Evolutionary conservation across 164 flowering plant species (phyloP).

Genomic region (Berberis thunbergii): DNA sequence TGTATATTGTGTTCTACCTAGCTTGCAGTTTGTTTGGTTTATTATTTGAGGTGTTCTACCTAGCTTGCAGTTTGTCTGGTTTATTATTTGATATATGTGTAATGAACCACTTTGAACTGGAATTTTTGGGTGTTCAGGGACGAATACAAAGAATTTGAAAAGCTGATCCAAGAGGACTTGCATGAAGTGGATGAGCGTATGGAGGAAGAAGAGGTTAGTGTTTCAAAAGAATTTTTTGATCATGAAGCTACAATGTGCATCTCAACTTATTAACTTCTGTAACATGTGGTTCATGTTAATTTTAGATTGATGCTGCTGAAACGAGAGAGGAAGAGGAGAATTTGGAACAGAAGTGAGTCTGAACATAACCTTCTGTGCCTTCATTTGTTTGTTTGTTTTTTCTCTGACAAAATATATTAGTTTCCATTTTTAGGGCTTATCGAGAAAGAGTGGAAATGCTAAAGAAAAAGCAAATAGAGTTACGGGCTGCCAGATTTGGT

Average conservation of each 20-base stretch:
- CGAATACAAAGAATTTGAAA: constrained; percentile 88
- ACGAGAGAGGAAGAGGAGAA: constrained; percentile 68
- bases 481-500: constrained; percentile 42
- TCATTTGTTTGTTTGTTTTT: neutral
- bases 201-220: constrained; percentile 90
- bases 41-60: too few relatives aligned
- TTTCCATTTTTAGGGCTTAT: constrained; percentile 33
- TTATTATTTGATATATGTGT: too few relatives aligned
- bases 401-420: neutral
- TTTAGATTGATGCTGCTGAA: constrained; percentile 92
- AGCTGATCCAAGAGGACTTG: constrained; percentile 80
- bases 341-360: constrained; percentile 66
- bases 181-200: constrained; percentile 74
- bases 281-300: neutral
- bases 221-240: too few relatives aligned
- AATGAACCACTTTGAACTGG: too few relatives aligned
- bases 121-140: constrained; percentile 37
- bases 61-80: too few relatives aligned
- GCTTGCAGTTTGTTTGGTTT: too few relatives aligned
- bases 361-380: neutral
- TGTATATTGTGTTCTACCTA: too few relatives aligned
- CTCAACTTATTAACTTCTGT: neutral
- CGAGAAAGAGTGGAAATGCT: constrained; percentile 63
- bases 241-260: neutral
- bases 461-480: constrained; percentile 57